Percentiles rank a stretch among this genome's conserved stretches.
Evolutionary conservation across 768 basidiomycete species (phyloP).

Genomic region (Boletus rubescentipes): DNA sequence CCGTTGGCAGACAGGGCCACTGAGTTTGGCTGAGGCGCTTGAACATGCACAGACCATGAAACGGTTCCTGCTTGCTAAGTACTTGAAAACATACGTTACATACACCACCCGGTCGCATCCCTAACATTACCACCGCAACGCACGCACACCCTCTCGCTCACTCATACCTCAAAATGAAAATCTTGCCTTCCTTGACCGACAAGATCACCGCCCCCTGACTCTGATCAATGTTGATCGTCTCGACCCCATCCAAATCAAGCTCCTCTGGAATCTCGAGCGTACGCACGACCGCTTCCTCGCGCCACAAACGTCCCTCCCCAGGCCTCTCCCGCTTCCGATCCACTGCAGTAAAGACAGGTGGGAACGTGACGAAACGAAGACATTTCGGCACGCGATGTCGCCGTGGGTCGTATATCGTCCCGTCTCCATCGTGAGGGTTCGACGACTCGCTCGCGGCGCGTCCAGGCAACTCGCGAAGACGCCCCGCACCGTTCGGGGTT

Average conservation of each 20-base stretch:
- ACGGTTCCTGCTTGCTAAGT: too few relatives aligned
- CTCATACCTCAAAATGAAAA: slow-evolving; percentile 71
- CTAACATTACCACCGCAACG: not conserved
- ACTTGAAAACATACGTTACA: not conserved
- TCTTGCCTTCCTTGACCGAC: slow-evolving; percentile 64
- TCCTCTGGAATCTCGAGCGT: slow-evolving; percentile 66
- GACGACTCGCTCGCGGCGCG: slow-evolving; percentile 6
- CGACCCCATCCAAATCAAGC: slow-evolving; percentile 61
- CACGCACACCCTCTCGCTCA: slow-evolving; percentile 19
- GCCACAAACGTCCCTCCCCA: slow-evolving; percentile 19
- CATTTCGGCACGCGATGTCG: slow-evolving; percentile 43
- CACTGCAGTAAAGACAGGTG: slow-evolving; percentile 39
- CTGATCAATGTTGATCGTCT: slow-evolving; percentile 80
- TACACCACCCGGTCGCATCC: not conserved
- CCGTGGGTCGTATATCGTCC: slow-evolving; percentile 23
- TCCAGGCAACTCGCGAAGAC: not conserved
- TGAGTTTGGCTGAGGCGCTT: too few relatives aligned
- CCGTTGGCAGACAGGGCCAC: too few relatives aligned
- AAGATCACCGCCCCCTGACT: slow-evolving; percentile 71
- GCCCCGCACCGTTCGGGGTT: slow-evolving; percentile 1
- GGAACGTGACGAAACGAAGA: slow-evolving; percentile 71
- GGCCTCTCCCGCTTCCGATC: slow-evolving; percentile 17
- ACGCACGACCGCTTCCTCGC: slow-evolving; percentile 47
- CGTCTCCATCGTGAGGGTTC: slow-evolving; percentile 18
- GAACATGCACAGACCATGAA: too few relatives aligned